These are phyloP conservation scores for Trichosporon sp. DNA, from an alignment of 1,284 basidiomycete genomes.

Conservation along the genomic window DNA sequence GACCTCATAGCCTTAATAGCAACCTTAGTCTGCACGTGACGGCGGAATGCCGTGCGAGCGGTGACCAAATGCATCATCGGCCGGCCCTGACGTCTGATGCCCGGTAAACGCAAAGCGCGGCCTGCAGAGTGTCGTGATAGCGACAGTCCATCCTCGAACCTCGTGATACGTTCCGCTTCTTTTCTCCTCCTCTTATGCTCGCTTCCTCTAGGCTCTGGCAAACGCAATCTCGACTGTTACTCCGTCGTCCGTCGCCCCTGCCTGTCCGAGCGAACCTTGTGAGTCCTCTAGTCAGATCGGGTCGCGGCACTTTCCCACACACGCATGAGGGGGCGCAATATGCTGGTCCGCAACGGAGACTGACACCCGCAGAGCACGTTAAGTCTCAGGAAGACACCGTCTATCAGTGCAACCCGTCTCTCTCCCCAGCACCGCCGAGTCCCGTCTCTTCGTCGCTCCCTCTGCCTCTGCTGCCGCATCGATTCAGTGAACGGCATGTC, in stretches of 20 bases:
- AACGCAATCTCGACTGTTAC: neutral
- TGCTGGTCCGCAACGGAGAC: neutral
- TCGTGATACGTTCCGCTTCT: neutral
- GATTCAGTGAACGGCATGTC: slow-evolving; percentile 12
- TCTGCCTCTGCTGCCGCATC: slow-evolving; percentile 21
- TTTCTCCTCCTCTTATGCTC: slow-evolving; percentile 7
- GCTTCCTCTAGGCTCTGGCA: slow-evolving; percentile 9
- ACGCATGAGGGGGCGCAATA: neutral
- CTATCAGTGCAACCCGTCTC: neutral
- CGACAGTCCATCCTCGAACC: neutral
- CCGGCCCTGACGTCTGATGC: neutral
- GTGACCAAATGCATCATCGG: neutral
- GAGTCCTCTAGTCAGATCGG: neutral
- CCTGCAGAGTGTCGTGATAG: neutral
- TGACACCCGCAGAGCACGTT: neutral
- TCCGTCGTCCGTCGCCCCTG: neutral
- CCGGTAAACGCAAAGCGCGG: too few species aligned
- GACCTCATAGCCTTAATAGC: neutral
- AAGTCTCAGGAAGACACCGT: neutral
- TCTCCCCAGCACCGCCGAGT: neutral
- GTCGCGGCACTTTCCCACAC: neutral
- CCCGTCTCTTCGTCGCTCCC: slow-evolving; percentile 7
- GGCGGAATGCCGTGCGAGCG: neutral
- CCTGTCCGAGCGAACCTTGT: slow-evolving; percentile 2
- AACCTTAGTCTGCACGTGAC: neutral